phyloP scores from a whole-genome alignment of 116 monocot genomes.

The Iris pallida region DNA sequence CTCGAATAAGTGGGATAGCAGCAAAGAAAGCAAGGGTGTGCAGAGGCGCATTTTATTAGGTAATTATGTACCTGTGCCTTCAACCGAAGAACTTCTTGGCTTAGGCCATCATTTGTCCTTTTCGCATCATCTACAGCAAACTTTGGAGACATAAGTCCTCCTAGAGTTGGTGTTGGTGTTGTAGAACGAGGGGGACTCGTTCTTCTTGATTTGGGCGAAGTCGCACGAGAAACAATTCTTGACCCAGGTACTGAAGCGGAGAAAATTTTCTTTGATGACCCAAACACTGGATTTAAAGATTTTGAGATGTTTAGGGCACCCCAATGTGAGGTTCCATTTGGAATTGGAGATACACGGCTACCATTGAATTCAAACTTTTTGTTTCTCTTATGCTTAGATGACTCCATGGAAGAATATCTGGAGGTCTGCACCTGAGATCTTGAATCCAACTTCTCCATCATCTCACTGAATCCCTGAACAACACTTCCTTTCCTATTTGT shows the following conservation, averaged over 20 bases:
- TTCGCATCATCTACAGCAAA: conserved; percentile 47
- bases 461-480: conserved; percentile 38
- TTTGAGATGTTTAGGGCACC: conserved; percentile 65
- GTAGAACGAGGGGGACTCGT: conserved; percentile 87
- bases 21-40: no score
- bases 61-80: conserved; percentile 66
- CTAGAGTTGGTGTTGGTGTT: conserved; percentile 88
- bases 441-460: conserved; percentile 52
- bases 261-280: conserved; percentile 90
- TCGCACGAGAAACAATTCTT: conserved; percentile 92
- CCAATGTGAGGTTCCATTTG: conserved; percentile 74
- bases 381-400: conserved; percentile 64
- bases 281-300: conserved; percentile 93
- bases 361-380: conserved; percentile 84
- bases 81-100: conserved; percentile 73
- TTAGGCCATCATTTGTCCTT: conserved; percentile 48
- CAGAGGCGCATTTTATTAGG: no score
- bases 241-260: conserved; percentile 98
- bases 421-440: conserved; percentile 47
- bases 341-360: conserved; percentile 78
- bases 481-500: conserved; percentile 35
- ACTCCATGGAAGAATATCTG: conserved; percentile 73
- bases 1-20: no score
- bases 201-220: conserved; percentile 79
- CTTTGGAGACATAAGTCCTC: conserved; percentile 72